Evolutionary conservation across 2,329 filamentous ascomycete species (phyloP).

Genomic region (Colletotrichum paranaense): DNA sequence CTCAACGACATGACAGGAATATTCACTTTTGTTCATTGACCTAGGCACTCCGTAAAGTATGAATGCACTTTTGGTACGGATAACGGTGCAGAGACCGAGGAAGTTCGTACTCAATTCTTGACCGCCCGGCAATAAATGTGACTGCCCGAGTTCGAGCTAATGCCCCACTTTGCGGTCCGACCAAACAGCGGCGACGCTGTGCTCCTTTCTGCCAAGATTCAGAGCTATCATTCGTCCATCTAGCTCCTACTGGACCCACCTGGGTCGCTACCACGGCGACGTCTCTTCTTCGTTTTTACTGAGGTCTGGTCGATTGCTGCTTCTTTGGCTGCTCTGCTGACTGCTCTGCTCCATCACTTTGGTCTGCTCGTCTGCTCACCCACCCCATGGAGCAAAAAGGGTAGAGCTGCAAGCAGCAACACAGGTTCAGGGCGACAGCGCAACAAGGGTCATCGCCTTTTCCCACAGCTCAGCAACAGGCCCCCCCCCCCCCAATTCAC

Average conservation of each 20-base stretch:
- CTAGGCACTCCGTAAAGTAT: no score
- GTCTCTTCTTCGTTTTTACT: constrained; percentile 11
- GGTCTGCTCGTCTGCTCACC: not conserved
- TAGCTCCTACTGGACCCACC: not conserved
- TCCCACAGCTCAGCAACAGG: constrained; percentile 2
- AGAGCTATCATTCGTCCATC: constrained; percentile 8
- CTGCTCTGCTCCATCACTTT: not conserved
- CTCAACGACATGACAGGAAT: not conserved
- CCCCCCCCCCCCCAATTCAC: not conserved
- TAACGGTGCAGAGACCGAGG: not conserved
- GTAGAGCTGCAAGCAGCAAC: constrained; percentile 20
- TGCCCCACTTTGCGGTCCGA: constrained; percentile 6
- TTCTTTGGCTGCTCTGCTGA: not conserved
- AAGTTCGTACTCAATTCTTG: not conserved
- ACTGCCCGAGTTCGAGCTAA: not conserved
- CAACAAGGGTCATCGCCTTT: constrained; percentile 22
- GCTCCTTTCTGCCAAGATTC: not conserved
- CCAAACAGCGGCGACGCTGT: constrained; percentile 21
- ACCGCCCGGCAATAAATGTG: constrained; percentile 21
- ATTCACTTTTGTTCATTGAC: no score
- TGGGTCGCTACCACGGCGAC: constrained; percentile 24
- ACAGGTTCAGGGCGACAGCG: constrained; percentile 20
- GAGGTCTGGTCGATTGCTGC: not conserved
- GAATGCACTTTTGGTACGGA: not conserved
- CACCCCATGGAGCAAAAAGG: constrained; percentile 13